Percentiles rank a stretch among this genome's conserved stretches.
phyloP scores from a whole-genome alignment of 768 basidiomycete genomes.

The Trametes cingulata region DNA sequence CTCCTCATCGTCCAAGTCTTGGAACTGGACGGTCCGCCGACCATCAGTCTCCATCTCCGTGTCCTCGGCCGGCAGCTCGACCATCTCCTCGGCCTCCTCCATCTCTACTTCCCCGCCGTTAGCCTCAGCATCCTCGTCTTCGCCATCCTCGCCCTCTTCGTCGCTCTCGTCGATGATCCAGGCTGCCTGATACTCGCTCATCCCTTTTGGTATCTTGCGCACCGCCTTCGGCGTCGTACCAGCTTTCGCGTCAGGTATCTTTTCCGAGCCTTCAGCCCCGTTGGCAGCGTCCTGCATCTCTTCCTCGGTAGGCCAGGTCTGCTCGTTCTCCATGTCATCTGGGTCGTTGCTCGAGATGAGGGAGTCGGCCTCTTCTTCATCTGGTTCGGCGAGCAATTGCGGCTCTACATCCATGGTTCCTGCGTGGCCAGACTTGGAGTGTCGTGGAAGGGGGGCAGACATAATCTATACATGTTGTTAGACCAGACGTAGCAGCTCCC shows the following conservation, averaged over 20 bases:
- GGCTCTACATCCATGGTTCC: slow-evolving; percentile 71
- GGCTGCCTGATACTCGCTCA: slow-evolving; percentile 94
- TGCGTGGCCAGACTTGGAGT: slow-evolving; percentile 36
- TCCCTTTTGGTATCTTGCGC: slow-evolving; percentile 90
- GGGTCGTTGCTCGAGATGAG: slow-evolving; percentile 85
- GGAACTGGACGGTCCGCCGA: slow-evolving; percentile 56
- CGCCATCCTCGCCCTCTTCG: slow-evolving; percentile 42
- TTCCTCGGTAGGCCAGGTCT: slow-evolving; percentile 98
- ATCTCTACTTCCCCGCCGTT: slow-evolving; percentile 41
- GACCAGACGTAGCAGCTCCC: not conserved
- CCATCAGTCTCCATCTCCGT: slow-evolving; percentile 58
- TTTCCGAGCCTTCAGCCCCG: slow-evolving; percentile 30
- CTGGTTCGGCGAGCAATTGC: slow-evolving; percentile 62
- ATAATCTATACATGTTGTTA: slow-evolving; percentile 53
- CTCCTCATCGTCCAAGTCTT: slow-evolving; percentile 81
- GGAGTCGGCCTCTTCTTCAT: slow-evolving; percentile 72
- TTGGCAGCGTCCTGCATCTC: slow-evolving; percentile 64
- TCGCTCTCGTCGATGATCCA: slow-evolving; percentile 89
- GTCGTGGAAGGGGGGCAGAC: slow-evolving; percentile 55
- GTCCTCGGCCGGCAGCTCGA: slow-evolving; percentile 54
- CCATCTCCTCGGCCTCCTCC: slow-evolving; percentile 59
- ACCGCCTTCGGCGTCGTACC: slow-evolving; percentile 81
- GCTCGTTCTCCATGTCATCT: slow-evolving; percentile 90
- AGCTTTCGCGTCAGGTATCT: slow-evolving; percentile 60
- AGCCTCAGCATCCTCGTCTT: slow-evolving; percentile 32